Evolutionary conservation across 2,329 filamentous ascomycete species (phyloP), one percentile per base, ranked within the genome.

Genomic region (Eutypella sp.): DNA sequence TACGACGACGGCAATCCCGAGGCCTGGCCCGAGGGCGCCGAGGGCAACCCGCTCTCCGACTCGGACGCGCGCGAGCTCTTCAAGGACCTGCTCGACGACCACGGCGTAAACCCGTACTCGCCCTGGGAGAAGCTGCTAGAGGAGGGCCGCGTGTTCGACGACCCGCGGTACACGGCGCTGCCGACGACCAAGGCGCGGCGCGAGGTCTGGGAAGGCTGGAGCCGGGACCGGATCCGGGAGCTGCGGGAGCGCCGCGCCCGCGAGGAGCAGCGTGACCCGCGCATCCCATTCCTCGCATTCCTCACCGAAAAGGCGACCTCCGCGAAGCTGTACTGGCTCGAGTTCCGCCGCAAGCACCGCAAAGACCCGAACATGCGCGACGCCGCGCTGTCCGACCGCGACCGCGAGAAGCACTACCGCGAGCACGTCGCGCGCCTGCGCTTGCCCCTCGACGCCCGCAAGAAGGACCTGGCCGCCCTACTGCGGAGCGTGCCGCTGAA

Each of bases 321-420:
- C 36, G n/a, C 36, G 0, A 97, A 96, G 68, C 76, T 99, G 1
- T 99, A 95, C 73, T 99, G 93, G 93, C 85, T 89, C 0, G 93
- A 99, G 63, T 99, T 99, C 68, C 89, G 88, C 58, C 78, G 93
- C 27, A 99, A 96, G 63, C 93, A 82, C 67, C 86, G 85, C 54
- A 91, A 86, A 53, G 90, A 95, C 52, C 67, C 79, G 0, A 78
- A 84, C 43, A 90, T 99, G 86, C 86, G 84, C 49, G 86, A 92
- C 48, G 72, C 79, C 24, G 78, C 75, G 42, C 72, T 91, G 20
- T 70, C 73, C 27, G 89, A 92, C 58, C 89, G 85, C 63, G 88
- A 92, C 43, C 78, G 85, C 27, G 89, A 95, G 61, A 90, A 86
- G 67, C 73, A 81, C 43, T 95, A 92, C 62, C 78, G 88, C 46